Conservation (phyloP, 345 rosid species). For the Populus simonii region DNA sequence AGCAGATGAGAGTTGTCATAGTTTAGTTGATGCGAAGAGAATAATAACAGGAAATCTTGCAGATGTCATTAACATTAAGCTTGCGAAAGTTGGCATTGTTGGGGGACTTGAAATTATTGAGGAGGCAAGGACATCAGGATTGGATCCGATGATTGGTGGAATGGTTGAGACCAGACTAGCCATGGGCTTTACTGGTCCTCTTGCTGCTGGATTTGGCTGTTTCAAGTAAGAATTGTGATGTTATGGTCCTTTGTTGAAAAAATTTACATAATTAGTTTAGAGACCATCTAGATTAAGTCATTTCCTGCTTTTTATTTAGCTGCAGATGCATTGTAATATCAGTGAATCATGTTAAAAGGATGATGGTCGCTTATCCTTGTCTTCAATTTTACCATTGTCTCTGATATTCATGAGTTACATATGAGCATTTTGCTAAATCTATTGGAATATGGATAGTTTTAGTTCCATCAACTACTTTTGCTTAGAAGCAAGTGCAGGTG, state of each 20-base stretch:
- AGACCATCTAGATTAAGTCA: background rate
- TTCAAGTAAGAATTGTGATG: constrained; percentile 51
- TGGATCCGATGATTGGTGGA: constrained; percentile 86
- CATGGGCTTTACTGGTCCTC: constrained; percentile 94
- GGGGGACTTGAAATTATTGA: constrained; percentile 79
- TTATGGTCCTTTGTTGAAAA: constrained; percentile 8
- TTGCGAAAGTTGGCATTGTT: constrained; percentile 72
- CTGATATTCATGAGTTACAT: background rate
- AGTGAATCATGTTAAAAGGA: background rate
- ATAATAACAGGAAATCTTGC: constrained; percentile 58
- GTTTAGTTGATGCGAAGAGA: constrained; percentile 62
- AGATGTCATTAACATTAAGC: constrained; percentile 80
- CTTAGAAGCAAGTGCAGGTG: background rate
- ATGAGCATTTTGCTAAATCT: background rate
- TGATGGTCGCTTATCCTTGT: background rate
- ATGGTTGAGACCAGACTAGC: constrained; percentile 96
- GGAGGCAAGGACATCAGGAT: constrained; percentile 56
- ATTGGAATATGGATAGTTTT: background rate
- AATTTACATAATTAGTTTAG: background rate
- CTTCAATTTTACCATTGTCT: background rate
- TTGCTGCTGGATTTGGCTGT: constrained; percentile 87
- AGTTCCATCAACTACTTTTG: background rate
- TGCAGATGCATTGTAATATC: background rate
- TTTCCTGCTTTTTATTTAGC: background rate
- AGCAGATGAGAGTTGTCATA: constrained; percentile 92